phyloP scores from a whole-genome alignment of 2,329 filamentous ascomycete genomes.

The Pestalotiopsis fici region DNA sequence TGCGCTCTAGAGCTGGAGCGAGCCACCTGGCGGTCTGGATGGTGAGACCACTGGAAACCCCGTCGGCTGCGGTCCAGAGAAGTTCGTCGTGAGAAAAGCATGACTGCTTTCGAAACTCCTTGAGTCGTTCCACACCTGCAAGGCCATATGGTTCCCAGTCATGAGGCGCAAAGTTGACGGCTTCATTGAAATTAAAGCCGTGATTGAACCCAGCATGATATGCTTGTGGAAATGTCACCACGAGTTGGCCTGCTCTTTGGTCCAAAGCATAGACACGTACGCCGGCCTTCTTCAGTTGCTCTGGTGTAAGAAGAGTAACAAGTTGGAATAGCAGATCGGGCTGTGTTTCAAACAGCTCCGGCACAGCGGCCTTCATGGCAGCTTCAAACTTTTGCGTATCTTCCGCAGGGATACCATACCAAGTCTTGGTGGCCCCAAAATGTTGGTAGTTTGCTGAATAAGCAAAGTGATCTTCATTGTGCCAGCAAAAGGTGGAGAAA shows the following conservation, averaged over 20 bases:
- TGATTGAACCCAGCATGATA: constrained; percentile 99
- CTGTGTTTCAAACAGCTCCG: constrained; percentile 94
- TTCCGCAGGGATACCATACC: constrained; percentile 95
- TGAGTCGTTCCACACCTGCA: constrained; percentile 80
- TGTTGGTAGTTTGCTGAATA: constrained; percentile 99
- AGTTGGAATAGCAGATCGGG: constrained; percentile 95
- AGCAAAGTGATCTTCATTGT: constrained; percentile 97
- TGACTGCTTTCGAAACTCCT: constrained; percentile 85
- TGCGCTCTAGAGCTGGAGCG: constrained; percentile 79
- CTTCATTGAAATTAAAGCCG: constrained; percentile 98
- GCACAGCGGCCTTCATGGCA: constrained; percentile 93
- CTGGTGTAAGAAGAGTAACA: constrained; percentile 92
- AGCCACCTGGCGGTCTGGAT: constrained; percentile 97
- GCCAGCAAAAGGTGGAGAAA: constrained; percentile 99
- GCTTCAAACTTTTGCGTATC: constrained; percentile 94
- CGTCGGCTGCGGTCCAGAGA: constrained; percentile 84
- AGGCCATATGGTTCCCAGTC: constrained; percentile 96
- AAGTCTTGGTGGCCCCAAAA: constrained; percentile 96
- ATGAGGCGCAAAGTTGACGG: constrained; percentile 92
- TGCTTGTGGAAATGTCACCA: constrained; percentile 94
- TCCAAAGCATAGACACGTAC: constrained; percentile 95
- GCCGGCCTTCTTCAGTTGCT: constrained; percentile 88
- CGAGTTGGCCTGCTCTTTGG: constrained; percentile 91
- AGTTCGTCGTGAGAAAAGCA: constrained; percentile 98
- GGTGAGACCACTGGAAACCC: constrained; percentile 64